Percentiles rank a stretch among this genome's conserved stretches.
These are phyloP conservation scores for Plantago major DNA, from an alignment of 257 asterid species.

Conservation along the genomic window DNA sequence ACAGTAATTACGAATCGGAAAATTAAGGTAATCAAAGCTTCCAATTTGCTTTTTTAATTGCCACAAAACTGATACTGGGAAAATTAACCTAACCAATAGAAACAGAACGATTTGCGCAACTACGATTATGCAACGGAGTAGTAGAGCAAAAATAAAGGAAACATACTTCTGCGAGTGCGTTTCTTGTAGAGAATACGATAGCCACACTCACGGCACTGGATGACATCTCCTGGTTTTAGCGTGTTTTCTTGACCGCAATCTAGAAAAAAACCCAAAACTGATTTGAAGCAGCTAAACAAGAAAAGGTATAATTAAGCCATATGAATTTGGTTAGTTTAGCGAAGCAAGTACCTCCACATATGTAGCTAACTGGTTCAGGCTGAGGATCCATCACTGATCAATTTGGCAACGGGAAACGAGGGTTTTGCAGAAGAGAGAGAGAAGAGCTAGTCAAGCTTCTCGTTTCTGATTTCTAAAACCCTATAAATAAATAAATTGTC, in stretches of 20 bases:
- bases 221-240: slow-evolving; percentile 73
- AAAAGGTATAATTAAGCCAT: neutral
- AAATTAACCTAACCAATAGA: no score
- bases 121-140: no score
- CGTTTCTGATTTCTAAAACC: no score
- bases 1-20: no score
- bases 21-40: no score
- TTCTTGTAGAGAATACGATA: slow-evolving; percentile 91
- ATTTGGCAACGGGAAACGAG: neutral
- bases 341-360: slow-evolving; percentile 54
- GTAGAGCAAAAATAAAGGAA: neutral
- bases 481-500: no score
- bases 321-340: neutral
- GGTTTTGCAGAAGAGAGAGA: neutral
- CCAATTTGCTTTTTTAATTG: no score
- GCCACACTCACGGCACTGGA: slow-evolving; percentile 90
- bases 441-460: no score
- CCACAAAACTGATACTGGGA: no score
- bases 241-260: slow-evolving; percentile 93
- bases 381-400: slow-evolving; percentile 51
- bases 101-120: no score
- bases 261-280: slow-evolving; percentile 14
- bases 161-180: slow-evolving; percentile 76
- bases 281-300: neutral
- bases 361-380: slow-evolving; percentile 67